Evolutionary conservation across 2,329 filamentous ascomycete genomes (phyloP), one percentile per base, ranked within the genome.

Genomic region (Dichotomopilus funicola): DNA sequence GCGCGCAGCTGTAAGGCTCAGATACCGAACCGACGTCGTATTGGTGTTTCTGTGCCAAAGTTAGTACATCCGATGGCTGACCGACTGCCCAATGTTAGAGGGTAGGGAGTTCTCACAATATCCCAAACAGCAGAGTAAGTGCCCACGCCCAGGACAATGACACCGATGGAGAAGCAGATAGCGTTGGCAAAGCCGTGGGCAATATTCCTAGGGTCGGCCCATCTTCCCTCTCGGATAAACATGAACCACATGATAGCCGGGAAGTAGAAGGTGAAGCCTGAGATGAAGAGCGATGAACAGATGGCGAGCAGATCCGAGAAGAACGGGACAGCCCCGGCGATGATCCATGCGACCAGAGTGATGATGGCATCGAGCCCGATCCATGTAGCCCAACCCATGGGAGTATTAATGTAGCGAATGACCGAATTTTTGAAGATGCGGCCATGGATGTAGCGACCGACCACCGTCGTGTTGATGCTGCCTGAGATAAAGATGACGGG

Each of bases 401-500:
- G 66, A 5, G 75, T 78, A 69, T 78, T 78, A 69, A 78, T 71
- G 65, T 69, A 77, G 53, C 72, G 72, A 54, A 70, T 69, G 55
- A 77, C 64, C 2, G 70, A 73, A 64, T 75, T 62, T 61, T 70
- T 70, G 65, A 69, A 78, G n/a, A 73, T 57, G 38, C 75, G 72
- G 5, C 70, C 73, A 63, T 77, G 74, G 58, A 78, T 66, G 57
- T 77, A 78, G 19, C 75, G 73, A 3, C 67, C 70, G 35, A 74
- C 70, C 9, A 77, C 74, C 1, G 73, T 75, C 38, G 73, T 76
- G 70, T 88, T 85, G 67, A 89, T 86, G 13, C 87, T 85, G 49
- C 86, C 87, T 0, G 86, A 86, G 59, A 90, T 83, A 63, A 89
- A 78, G 66, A 90, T 89, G 53, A 86, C 88, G 11, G 86, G 86